phyloP scores from a whole-genome alignment of 163 green algal genomes.

The Coccomyxa subellipsoidea region DNA sequence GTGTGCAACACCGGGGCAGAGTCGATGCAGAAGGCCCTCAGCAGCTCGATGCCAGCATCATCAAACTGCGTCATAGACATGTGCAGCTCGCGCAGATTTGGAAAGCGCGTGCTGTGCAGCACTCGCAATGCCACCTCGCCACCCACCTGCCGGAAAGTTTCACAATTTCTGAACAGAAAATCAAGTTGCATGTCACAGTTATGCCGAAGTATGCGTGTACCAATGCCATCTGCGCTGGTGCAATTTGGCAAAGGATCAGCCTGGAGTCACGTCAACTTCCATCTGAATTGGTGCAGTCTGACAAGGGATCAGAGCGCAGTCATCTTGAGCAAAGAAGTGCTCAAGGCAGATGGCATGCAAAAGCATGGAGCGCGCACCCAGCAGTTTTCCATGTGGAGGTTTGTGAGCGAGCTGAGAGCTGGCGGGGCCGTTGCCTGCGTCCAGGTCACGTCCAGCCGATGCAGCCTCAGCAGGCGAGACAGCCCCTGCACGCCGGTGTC shows the following conservation, averaged over 20 bases:
- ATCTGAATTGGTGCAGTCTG: too few species aligned
- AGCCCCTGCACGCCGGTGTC: background rate
- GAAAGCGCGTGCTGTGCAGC: background rate
- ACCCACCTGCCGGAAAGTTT: background rate
- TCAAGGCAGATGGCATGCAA: too few species aligned
- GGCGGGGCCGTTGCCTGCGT: background rate
- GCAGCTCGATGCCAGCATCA: background rate
- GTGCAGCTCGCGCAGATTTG: background rate
- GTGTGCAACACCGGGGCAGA: background rate
- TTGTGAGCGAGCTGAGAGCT: background rate
- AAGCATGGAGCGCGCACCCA: background rate
- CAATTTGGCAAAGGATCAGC: too few species aligned
- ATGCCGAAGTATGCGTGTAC: too few species aligned
- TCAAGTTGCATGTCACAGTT: too few species aligned
- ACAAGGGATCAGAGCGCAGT: too few species aligned
- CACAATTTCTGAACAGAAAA: too few species aligned
- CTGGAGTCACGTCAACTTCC: too few species aligned
- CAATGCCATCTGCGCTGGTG: too few species aligned
- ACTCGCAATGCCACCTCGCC: background rate
- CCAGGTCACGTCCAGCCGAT: background rate
- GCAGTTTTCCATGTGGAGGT: background rate
- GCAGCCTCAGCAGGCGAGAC: background rate
- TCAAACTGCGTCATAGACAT: background rate
- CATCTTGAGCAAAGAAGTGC: too few species aligned
- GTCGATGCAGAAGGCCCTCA: background rate